These are phyloP conservation scores for Tylopilus orsonianus DNA, from an alignment of 1,284 basidiomycete genomes.

Conservation along the genomic window DNA sequence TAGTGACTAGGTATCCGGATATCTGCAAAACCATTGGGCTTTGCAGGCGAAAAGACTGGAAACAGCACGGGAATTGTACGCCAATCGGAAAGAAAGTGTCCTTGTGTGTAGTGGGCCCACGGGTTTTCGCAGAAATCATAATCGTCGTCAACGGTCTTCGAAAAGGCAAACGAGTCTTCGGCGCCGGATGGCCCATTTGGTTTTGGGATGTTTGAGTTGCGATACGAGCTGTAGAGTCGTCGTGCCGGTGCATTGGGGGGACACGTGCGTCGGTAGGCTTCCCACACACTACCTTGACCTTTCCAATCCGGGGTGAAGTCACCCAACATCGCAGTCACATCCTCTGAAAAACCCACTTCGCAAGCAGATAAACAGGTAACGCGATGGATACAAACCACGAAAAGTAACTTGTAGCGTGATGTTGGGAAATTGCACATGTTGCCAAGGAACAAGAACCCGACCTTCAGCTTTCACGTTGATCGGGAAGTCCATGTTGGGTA, in stretches of 20 bases:
- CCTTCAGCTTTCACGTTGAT: slow-evolving; percentile 92
- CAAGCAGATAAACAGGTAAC: slow-evolving; percentile 1
- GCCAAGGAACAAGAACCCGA: slow-evolving; percentile 90
- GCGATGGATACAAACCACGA: slow-evolving; percentile 41
- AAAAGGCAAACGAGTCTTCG: slow-evolving; percentile 63
- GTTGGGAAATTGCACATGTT: slow-evolving; percentile 69
- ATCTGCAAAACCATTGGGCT: slow-evolving; percentile 80
- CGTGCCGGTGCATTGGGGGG: slow-evolving; percentile 77
- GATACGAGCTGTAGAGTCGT: slow-evolving; percentile 76
- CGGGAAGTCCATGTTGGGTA: slow-evolving; percentile 90
- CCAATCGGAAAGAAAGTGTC: slow-evolving; percentile 96
- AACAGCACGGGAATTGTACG: slow-evolving; percentile 83
- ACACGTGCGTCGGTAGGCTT: slow-evolving; percentile 88
- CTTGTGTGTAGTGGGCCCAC: slow-evolving; percentile 82
- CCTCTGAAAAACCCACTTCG: slow-evolving; percentile 42
- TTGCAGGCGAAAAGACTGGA: slow-evolving; percentile 89
- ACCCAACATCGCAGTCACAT: slow-evolving; percentile 60
- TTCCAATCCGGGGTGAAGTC: slow-evolving; percentile 84
- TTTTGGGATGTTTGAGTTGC: slow-evolving; percentile 27
- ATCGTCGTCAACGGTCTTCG: slow-evolving; percentile 55
- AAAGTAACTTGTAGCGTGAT: slow-evolving; percentile 56
- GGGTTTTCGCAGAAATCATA: slow-evolving; percentile 82
- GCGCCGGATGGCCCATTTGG: slow-evolving; percentile 19
- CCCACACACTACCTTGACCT: slow-evolving; percentile 85
- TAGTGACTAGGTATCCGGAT: slow-evolving; percentile 94